Conservation (phyloP, 2,329 filamentous ascomycete genomes). For the Colletotrichum lini region DNA sequence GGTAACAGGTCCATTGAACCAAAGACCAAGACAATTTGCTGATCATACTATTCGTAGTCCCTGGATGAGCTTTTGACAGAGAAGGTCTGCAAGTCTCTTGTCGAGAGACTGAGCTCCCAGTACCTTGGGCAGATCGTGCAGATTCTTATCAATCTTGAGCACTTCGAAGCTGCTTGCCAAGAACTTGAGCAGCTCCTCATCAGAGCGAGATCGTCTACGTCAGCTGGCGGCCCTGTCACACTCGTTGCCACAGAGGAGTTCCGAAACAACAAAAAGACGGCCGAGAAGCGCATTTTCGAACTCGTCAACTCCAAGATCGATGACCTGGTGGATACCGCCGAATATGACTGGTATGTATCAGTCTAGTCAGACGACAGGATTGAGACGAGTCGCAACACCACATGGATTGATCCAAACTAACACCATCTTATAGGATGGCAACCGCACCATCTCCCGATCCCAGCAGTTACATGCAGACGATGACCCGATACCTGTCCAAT, state of each 20-base stretch:
- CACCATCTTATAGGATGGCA: constrained; percentile 59
- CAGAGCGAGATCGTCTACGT: constrained; percentile 84
- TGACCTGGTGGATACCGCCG: constrained; percentile 94
- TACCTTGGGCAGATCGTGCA: constrained; percentile 98
- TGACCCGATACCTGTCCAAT: constrained; percentile 92
- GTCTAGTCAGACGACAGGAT: neutral
- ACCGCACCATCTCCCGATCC: constrained; percentile 77
- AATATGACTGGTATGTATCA: constrained; percentile 86
- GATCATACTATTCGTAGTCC: constrained; percentile 65
- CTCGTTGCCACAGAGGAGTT: constrained; percentile 90
- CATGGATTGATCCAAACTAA: constrained; percentile 13
- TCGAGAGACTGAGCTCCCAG: constrained; percentile 90
- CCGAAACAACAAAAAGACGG: constrained; percentile 90
- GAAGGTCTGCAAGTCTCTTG: constrained; percentile 91
- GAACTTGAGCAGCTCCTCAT: constrained; percentile 91
- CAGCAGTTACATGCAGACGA: constrained; percentile 94
- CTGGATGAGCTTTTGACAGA: constrained; percentile 95
- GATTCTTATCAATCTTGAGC: constrained; percentile 96
- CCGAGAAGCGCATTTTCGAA: constrained; percentile 98
- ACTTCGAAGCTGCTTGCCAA: constrained; percentile 93
- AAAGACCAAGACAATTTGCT: neutral
- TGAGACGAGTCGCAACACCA: neutral
- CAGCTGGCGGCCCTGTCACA: constrained; percentile 83
- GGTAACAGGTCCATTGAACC: constrained; percentile 56
- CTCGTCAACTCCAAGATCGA: constrained; percentile 99